Percentiles rank a stretch among this genome's conserved stretches.
These are phyloP conservation scores for Jackrogersella multiformis DNA, from an alignment of 495 filamentous ascomycete genomes.

Conservation along the genomic window DNA sequence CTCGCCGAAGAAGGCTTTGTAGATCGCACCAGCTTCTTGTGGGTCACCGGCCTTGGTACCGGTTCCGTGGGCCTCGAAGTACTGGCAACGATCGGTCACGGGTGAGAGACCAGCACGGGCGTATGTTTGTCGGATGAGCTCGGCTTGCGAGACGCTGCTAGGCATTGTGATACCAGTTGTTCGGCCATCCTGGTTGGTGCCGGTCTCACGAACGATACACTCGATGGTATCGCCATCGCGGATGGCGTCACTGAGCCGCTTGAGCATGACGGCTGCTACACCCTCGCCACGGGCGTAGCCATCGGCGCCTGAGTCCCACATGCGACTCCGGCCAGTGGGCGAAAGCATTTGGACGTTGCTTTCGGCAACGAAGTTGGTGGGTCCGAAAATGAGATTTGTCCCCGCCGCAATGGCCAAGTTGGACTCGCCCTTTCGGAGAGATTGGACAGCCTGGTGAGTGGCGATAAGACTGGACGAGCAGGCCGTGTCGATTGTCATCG, in stretches of 20 bases:
- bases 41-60: slow-evolving; percentile 59
- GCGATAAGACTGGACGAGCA: slow-evolving; percentile 66
- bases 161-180: slow-evolving; percentile 59
- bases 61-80: slow-evolving; percentile 41
- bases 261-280: slow-evolving; percentile 59
- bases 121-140: slow-evolving; percentile 55
- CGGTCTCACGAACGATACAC: slow-evolving; percentile 60
- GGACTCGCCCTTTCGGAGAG: slow-evolving; percentile 57
- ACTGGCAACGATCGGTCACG: slow-evolving; percentile 14
- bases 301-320: slow-evolving; percentile 55
- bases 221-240: slow-evolving; percentile 56
- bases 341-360: slow-evolving; percentile 31
- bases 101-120: slow-evolving; percentile 45
- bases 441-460: slow-evolving; percentile 60
- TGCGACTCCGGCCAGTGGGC: slow-evolving; percentile 15
- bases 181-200: slow-evolving; percentile 60
- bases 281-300: slow-evolving; percentile 69
- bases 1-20: slow-evolving; percentile 34
- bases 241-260: slow-evolving; percentile 56
- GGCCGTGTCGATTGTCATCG: slow-evolving; percentile 82
- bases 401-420: slow-evolving; percentile 57
- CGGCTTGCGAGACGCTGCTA: slow-evolving; percentile 54
- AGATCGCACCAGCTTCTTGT: slow-evolving; percentile 57
- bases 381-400: slow-evolving; percentile 50
- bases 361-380: slow-evolving; percentile 29